Evolutionary conservation across 192 early-diverging fungal genomes (phyloP), one percentile per base, ranked within the genome.

Genomic region (Coemansia sp.): DNA sequence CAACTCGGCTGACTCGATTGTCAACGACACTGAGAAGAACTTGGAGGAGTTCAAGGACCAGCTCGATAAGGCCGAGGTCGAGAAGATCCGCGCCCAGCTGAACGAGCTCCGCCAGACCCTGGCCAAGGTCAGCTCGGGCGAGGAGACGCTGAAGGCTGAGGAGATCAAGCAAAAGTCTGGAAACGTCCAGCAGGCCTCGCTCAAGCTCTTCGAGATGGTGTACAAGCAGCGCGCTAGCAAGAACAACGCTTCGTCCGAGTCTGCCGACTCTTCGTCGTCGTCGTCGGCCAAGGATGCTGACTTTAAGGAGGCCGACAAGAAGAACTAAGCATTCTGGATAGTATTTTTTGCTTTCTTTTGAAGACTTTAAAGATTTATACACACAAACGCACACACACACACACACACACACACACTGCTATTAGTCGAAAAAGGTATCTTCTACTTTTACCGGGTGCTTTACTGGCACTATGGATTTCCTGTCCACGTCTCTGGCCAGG

Each of bases 161-260:
- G 88, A 94, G 23, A 88, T 99, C 79, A 95, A 93, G 88, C 80
- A 87, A 79, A 90, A 95, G 82, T 81, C 87, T 36, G 85, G 84
- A 61, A 94, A 92, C 55, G 73, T 97, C 65, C 96, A 99, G 85
- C 88, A 90, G 74, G 89, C 86, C 11, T 88, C 88, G 60, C 81
- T 99, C 62, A 99, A 99, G 86, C 86, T 99, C 57, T 99, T 99
- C 71, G 94, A 99, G 88, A 89, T 94, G 88, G 93, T 93, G 13
- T 98, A 99, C 89, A 94, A 98, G 89, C 90, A 90, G 67, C 80
- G 84, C 53, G 85, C 82, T 43, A 67, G 70, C 67, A 70, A 85
- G 76, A 42, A 57, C 69, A 67, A 62, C 24, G 28, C 43, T 65
- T 69, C 69, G 7, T 70, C 74, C 21, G 26, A 60, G 18, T 60